Evolutionary conservation across 208 protist genomes (phyloP).

Genomic region (Trichomonas vaginalis): DNA sequence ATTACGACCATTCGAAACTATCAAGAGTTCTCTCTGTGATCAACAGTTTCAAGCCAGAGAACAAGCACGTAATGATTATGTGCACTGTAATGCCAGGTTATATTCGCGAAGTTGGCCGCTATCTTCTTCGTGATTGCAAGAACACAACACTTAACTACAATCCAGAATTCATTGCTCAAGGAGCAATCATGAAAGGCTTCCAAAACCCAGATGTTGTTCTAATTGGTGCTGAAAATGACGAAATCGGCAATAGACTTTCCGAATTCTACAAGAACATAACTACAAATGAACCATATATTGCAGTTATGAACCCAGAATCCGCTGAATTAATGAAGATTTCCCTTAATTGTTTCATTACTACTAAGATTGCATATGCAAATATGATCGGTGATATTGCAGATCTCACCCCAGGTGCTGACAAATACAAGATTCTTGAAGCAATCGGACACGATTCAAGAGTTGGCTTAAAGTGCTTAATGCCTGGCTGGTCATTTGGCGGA

Average conservation of each 20-base stretch:
- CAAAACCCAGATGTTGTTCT: conserved; percentile 36
- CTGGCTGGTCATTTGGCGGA: conserved; percentile 45
- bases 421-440: conserved; percentile 42
- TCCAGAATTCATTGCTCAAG: conserved; percentile 49
- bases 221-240: conserved; percentile 40
- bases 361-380: conserved; percentile 47
- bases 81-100: conserved; percentile 48
- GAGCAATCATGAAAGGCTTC: conserved; percentile 26
- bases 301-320: neutral
- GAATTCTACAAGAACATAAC: conserved; percentile 25
- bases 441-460: conserved; percentile 45
- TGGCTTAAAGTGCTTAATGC: conserved; percentile 44
- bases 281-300: neutral
- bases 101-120: conserved; percentile 22
- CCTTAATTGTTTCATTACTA: conserved; percentile 50
- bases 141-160: conserved; percentile 40
- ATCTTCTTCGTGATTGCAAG: conserved; percentile 26
- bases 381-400: conserved; percentile 47
- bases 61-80: conserved; percentile 46
- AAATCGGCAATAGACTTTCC: conserved; percentile 32
- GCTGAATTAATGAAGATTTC: conserved; percentile 43
- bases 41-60: conserved; percentile 21
- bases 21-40: neutral
- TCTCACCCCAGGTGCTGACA: conserved; percentile 39
- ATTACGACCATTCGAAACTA: neutral